A percentile compares a stretch with the other conserved stretches of the same genome.
Conservation (phyloP, 2,329 filamentous ascomycete species). For the Mycosphaerella sp. region DNA sequence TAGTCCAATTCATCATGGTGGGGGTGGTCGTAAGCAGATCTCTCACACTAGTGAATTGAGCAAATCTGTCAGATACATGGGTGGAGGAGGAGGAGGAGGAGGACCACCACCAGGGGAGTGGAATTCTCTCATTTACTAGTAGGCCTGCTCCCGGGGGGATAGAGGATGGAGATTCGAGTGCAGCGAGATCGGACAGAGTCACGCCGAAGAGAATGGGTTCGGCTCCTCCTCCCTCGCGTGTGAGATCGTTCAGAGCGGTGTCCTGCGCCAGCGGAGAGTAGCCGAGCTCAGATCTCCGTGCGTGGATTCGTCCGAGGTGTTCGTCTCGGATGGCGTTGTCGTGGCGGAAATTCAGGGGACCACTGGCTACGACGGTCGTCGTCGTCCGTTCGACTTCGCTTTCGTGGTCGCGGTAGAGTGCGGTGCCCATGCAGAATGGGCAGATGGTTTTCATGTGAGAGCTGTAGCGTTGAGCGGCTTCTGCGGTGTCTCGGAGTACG, state of each 20-base stretch:
- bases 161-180: background rate
- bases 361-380: background rate
- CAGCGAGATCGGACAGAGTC: background rate
- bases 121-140: too few relatives aligned
- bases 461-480: background rate
- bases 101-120: too few relatives aligned
- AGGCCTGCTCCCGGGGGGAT: too few relatives aligned
- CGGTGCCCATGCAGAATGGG: constrained; percentile 8
- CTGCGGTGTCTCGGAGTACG: background rate
- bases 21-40: too few relatives aligned
- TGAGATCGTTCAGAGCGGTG: background rate
- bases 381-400: background rate
- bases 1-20: too few relatives aligned
- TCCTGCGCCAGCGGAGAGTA: background rate
- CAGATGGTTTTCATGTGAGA: background rate
- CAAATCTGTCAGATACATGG: background rate
- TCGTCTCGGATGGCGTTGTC: background rate
- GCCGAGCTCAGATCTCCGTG: background rate
- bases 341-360: background rate
- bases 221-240: background rate
- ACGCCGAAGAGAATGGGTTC: too few relatives aligned
- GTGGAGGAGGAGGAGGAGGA: too few relatives aligned
- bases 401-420: constrained; percentile 3
- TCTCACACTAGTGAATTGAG: background rate
- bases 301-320: background rate